Evolutionary conservation across 106 monocot species (phyloP).

Genomic region (Alisma plantagoaquatica): DNA sequence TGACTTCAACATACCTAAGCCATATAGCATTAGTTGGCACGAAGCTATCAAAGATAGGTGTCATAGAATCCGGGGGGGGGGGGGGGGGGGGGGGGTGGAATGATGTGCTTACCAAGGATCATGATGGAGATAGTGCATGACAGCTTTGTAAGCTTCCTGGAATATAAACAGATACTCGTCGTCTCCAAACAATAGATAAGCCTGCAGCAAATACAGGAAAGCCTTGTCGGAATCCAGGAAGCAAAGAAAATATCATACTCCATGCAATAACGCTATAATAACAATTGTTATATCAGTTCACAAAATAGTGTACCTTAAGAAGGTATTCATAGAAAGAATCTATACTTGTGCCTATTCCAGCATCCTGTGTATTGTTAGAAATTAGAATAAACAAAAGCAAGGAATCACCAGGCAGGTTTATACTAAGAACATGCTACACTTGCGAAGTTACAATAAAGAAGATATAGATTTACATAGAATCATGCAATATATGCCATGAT

Average conservation of each 20-base stretch:
- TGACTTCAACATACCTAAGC: conserved; percentile 95
- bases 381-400: background rate
- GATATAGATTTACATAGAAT: too few relatives aligned
- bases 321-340: conserved; percentile 99
- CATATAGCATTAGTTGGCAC: too few relatives aligned
- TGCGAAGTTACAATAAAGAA: too few relatives aligned
- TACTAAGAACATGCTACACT: too few relatives aligned
- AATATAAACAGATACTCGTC: conserved; percentile 96
- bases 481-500: too few relatives aligned
- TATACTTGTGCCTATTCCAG: conserved; percentile 97
- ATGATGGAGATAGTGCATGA: conserved; percentile 80
- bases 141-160: conserved; percentile 96
- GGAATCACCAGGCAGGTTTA: background rate
- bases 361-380: conserved; percentile 75
- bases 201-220: conserved; percentile 44
- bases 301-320: conserved; percentile 47
- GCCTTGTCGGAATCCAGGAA: too few relatives aligned
- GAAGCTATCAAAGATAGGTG: background rate
- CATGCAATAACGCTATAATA: too few relatives aligned
- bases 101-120: conserved; percentile 98
- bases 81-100: too few relatives aligned
- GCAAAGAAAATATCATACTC: too few relatives aligned
- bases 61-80: too few relatives aligned
- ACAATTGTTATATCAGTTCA: too few relatives aligned
- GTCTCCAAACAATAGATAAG: conserved; percentile 95